A percentile compares a stretch with the other conserved stretches of the same genome.
phyloP scores from a whole-genome alignment of 202 grass and related monocot genomes.

The Hordeum pubiflorum region DNA sequence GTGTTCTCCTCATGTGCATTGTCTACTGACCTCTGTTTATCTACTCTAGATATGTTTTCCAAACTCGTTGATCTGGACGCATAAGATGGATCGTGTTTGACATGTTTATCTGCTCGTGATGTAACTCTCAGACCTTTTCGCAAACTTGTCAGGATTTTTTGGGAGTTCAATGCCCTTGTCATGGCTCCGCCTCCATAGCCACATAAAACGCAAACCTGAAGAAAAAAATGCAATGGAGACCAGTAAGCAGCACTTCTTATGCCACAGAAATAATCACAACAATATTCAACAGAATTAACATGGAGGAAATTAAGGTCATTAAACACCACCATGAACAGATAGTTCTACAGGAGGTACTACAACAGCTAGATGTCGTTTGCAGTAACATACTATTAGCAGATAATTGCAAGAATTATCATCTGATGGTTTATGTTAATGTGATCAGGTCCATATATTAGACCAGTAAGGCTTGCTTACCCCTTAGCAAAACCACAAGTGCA shows the following conservation, averaged over 20 bases:
- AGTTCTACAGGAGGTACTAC: background rate
- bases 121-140: constrained; percentile 37
- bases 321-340: background rate
- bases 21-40: constrained; percentile 15
- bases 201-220: constrained; percentile 80
- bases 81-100: constrained; percentile 20
- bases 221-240: background rate
- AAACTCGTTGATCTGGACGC: constrained; percentile 12
- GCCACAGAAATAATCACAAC: background rate
- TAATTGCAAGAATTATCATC: background rate
- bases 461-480: background rate
- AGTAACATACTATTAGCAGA: constrained; percentile 13
- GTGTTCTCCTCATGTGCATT: constrained; percentile 2
- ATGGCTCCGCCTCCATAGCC: constrained; percentile 91
- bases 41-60: constrained; percentile 20
- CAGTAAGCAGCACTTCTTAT: background rate
- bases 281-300: background rate
- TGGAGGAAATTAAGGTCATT: background rate
- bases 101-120: constrained; percentile 24
- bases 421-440: background rate
- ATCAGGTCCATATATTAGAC: constrained; percentile 13
- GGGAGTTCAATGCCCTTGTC: constrained; percentile 71
- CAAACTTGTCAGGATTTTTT: constrained; percentile 64
- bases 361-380: background rate
- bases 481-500: background rate